Base-by-base conservation (phyloP, 2,329 filamentous ascomycete species). In the Fusarium continuum region DNA sequence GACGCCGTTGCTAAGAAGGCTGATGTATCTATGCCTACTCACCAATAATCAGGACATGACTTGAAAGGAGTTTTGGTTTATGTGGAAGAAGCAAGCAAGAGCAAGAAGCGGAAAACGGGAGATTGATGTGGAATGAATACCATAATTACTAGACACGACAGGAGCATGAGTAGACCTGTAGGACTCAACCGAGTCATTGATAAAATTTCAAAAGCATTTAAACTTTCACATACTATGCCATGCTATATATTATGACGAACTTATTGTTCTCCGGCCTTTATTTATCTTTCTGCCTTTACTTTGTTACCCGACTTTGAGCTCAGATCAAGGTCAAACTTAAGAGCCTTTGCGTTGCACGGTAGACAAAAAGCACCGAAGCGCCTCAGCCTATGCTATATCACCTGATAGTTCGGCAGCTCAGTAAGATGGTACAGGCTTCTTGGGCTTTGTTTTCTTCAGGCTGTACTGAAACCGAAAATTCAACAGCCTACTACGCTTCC, bases 1-100 rank as follows among this genome's bases (percentile, higher is more conserved):
- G 93, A 97, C 79, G 93, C 92, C 1, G 85, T 95, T 43, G 89
- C 88, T 51, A 91, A 88, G 67, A 94, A 93, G 85, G 93, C 93
- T 14, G 87, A 89, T 71, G 92, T 96, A 10, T 85, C 91, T 61
- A 98, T 98, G 94, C 94, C 94, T 17, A 85, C 81, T 20, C 78
- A 76, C 38, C 73, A 76, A 64, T 77, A 69, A 63, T 28, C 17
- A n/a, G 23, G 8, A 7, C 6, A 41, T 26, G 38, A 35, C 23
- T 40, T 35, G 20, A 25, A 41, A 20, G 28, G 10, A 29, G n/a
- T 36, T 38, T 10, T 36, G 26, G 17, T 44, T 32, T 47, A 22
- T 14, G 44, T 20, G 8, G 13, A 32, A 49, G 20, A 32, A 32
- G 36, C 16, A 31, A 32, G 19, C 4, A 59, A 61, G 44, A 55